Evolutionary conservation across 2,329 filamentous ascomycete genomes (phyloP), one percentile per base, ranked within the genome.

Genomic region (Microdochium paspali): DNA sequence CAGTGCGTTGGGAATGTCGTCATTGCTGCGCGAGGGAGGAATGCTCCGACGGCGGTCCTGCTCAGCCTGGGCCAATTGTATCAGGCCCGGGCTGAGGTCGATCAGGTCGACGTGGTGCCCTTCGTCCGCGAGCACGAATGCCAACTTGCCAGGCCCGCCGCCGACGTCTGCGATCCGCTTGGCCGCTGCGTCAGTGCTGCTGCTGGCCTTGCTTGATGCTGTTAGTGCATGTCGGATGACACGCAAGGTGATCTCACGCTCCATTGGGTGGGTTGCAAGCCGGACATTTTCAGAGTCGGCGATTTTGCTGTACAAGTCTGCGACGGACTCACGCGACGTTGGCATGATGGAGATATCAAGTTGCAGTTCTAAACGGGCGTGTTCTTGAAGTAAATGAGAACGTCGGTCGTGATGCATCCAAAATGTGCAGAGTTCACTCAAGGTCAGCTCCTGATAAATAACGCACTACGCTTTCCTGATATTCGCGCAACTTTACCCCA

Each of bases 71-170:
- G 24, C 18, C 13, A 25, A 4, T n/a, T 28, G 4, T 21, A 52
- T 44, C 23, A 52, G 26, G 15, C 39, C 49, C 9, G 49, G 50
- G 26, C 49, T 49, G 10, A 52, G 45, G 47, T 53, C 51, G 15
- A 51, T 35, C 18, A 53, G 49, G 43, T 53, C 51, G 5, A 53
- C 51, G 23, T 30, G 20, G 44, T 51, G 30, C n/a, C 51, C 51
- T 18, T 49, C 44, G 40, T 51, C 49, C 13, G 51, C 51, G 18
- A 53, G 49, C 10, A 47, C 42, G 44, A 53, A 53, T 18, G 51
- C 49, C 4, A 51, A 25, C 31, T 44, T 45, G 21, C 51, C 51
- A 1, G 51, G 51, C 9, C 51, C 50, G 43, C 50, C 50, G 24
- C 50, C 50, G 26, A 52, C 24, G 43, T 52, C 50, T 20, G 51